Base-by-base conservation (phyloP, 78 protist genomes). In the Tieghemostelium lacteum region DNA sequence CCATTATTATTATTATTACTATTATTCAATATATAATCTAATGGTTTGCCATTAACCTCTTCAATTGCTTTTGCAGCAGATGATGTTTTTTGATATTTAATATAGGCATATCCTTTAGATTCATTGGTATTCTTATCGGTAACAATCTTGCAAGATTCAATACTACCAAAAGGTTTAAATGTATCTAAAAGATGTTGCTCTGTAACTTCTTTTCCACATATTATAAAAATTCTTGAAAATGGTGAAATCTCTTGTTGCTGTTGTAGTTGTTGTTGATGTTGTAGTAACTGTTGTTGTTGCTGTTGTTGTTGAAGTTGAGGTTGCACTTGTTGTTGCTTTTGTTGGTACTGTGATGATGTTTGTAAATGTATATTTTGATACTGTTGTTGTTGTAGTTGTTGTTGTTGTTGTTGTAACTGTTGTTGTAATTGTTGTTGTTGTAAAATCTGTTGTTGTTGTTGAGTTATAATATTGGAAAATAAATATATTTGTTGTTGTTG, bases 11-110 rank as follows among this genome's bases (percentile, higher is more conserved):
- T 57, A 57, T 16, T 57, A 57, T 16, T 57, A 57, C 14, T 57
- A n/a, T 57, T 57, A n/a, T 57, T 57, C 7, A n/a, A 6, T 45
- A 6, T 10, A 14, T 45, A 14, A 10, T 10, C 52, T 10, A 45
- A 6, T 45, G 49, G n/a, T 70, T 70, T 69, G 20, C 89, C 89
- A 69, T 83, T 66, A 75, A 83, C 69, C 22, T 60, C 66, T 40
- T 83, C 89, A 28, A 83, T 83, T 36, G 89, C 75, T 1, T 69
- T 50, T 28, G 89, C 89, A 20, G 89, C 89, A 1, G 89, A 50
- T 37, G 89, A 83, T 19, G 89, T 62, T 45, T 70, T 70, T 8
- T 26, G 17, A 31, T 29, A 70, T 34, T 70, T 42, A 29, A 70
- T 70, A 50, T 70, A 70, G 1, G 76, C 76, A 31, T 49, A 70